Evolutionary conservation across 2,329 filamentous ascomycete genomes (phyloP), one percentile per base, ranked within the genome.

Genomic region (Penicillium oxalicum): DNA sequence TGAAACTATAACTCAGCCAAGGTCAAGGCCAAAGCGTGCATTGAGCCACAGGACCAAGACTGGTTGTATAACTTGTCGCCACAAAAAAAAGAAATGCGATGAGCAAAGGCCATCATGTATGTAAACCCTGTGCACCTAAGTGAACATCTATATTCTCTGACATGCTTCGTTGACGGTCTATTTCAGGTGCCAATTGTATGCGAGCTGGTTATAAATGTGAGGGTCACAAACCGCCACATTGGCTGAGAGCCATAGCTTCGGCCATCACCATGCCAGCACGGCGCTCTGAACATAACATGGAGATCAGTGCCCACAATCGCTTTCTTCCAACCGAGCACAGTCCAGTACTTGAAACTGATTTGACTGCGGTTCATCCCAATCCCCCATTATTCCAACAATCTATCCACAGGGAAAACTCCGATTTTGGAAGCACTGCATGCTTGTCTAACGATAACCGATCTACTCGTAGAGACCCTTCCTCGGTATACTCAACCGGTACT

Each of bases 181-280:
- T 38, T 39, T 28, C 42, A 91, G 87, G 87, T 71, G 86, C 84
- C 65, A 97, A 98, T 63, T 98, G 93, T 71, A 78, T 87, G 48
- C 86, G 89, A 53, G 91, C 93, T 40, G 88, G 88, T n/a, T 97
- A 96, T 67, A 76, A 88, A 32, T 98, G 93, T 68, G 86, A 88
- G 58, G 93, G 93, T 44, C 97, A 98, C 70, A 86, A 87, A 47
- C 84, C 87, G 59, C 81, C 88, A 60, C 82, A 84, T 38, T 93
- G 87, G 84, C 81, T 85, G 54, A 94, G 29, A 91, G 70, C 82
- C 84, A 32, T 84, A 82, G 72, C 63, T 83, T 86, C 58, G 76
- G 74, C 12, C 77, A 73, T 54, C 53, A 32, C 29, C 29, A 32
- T 32, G 29, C 29, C 29, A 32, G 29, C 29, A 32, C 29, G 29